phyloP scores from a whole-genome alignment of 1,284 basidiomycete genomes.

The Cryptococcus sp. region DNA sequence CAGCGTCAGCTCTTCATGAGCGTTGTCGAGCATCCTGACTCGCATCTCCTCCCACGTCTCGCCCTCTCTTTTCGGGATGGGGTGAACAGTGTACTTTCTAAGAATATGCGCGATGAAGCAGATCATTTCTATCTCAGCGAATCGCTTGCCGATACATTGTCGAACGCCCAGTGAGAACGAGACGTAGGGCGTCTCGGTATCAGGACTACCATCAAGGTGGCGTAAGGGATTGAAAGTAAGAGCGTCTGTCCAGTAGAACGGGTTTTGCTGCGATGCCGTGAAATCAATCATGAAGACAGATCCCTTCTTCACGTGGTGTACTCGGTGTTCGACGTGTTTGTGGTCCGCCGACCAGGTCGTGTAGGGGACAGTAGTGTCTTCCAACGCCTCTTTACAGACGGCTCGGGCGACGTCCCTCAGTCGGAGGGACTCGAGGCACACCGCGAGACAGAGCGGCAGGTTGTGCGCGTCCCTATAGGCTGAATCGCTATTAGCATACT shows the following conservation, averaged over 20 bases:
- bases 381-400: constrained; percentile 52
- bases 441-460: constrained; percentile 54
- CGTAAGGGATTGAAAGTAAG: constrained; percentile 58
- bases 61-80: constrained; percentile 29
- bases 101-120: constrained; percentile 59
- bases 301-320: constrained; percentile 25
- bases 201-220: constrained; percentile 55
- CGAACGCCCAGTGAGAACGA: constrained; percentile 61
- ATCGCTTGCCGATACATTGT: constrained; percentile 61
- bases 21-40: constrained; percentile 19
- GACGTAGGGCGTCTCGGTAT: constrained; percentile 39
- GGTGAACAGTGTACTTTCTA: constrained; percentile 57
- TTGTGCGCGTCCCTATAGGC: constrained; percentile 59
- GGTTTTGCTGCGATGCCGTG: constrained; percentile 47
- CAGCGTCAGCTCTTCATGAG: constrained; percentile 23
- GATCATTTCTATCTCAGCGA: constrained; percentile 54
- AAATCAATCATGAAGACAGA: constrained; percentile 28
- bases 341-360: constrained; percentile 23
- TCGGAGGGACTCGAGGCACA: constrained; percentile 63
- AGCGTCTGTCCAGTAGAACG: constrained; percentile 60
- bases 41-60: constrained; percentile 56
- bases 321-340: constrained; percentile 10
- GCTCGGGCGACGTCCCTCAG: constrained; percentile 62
- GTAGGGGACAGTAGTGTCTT: constrained; percentile 35
- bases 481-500: not conserved